These are phyloP conservation scores for Colletotrichum destructivum DNA, from an alignment of 2,329 filamentous ascomycete species.

Conservation along the genomic window DNA sequence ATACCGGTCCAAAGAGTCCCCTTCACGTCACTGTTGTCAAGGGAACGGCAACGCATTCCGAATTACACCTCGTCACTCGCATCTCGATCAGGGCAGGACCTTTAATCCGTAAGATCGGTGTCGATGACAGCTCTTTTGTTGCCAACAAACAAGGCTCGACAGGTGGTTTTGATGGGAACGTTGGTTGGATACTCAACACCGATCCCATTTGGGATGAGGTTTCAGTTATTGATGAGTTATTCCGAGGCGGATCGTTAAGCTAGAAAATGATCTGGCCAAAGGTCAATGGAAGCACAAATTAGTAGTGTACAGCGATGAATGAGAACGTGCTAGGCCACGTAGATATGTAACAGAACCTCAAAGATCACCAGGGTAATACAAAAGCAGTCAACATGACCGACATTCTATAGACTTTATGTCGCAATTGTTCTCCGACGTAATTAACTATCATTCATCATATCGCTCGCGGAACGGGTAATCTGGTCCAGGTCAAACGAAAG, in stretches of 20 bases:
- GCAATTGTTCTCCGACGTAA: too few relatives aligned
- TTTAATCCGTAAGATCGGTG: not conserved
- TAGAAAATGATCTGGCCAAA: not conserved
- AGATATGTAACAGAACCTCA: too few relatives aligned
- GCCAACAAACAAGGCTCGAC: not conserved
- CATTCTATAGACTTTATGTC: too few relatives aligned
- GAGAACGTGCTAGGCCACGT: too few relatives aligned
- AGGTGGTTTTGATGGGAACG: not conserved
- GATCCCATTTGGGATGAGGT: not conserved
- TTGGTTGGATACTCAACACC: not conserved
- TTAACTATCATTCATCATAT: too few relatives aligned
- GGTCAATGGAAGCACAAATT: too few relatives aligned
- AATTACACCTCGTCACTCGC: not conserved
- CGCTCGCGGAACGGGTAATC: too few relatives aligned
- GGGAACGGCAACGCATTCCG: not conserved
- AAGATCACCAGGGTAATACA: too few relatives aligned
- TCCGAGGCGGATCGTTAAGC: not conserved
- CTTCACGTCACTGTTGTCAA: not conserved
- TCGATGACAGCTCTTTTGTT: not conserved
- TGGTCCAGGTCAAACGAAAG: too few relatives aligned
- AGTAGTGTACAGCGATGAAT: too few relatives aligned
- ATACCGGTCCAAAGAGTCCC: not conserved
- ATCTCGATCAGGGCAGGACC: not conserved
- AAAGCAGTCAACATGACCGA: too few relatives aligned
- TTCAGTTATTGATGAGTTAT: not conserved